A percentile compares a stretch with the other conserved stretches of the same genome.
Evolutionary conservation across 352 stramenopile species (phyloP).

Genomic region (Peronosclerospora sorghi): DNA sequence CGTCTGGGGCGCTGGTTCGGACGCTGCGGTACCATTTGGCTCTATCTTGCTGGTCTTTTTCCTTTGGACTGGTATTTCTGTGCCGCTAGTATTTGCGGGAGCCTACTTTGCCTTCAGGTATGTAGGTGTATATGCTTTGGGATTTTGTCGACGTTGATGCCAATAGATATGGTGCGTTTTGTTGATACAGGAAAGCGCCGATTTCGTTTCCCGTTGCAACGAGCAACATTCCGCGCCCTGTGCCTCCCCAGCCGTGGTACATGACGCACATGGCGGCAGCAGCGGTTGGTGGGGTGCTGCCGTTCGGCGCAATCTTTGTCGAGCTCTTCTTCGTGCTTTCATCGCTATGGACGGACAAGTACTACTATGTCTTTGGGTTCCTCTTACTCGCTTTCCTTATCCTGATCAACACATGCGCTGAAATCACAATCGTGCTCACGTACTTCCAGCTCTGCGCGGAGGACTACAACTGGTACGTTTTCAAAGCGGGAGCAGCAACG

Average conservation of each 20-base stretch:
- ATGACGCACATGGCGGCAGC: slow-evolving; percentile 90
- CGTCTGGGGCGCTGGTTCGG: slow-evolving; percentile 88
- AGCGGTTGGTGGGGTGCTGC: slow-evolving; percentile 94
- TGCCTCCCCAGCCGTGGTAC: slow-evolving; percentile 98
- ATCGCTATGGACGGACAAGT: slow-evolving; percentile 97
- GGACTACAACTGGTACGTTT: slow-evolving; percentile 98
- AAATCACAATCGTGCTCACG: slow-evolving; percentile 99
- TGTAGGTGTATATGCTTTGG: no score
- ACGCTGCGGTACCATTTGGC: slow-evolving; percentile 91
- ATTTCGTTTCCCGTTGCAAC: slow-evolving; percentile 95
- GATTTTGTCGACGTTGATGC: no score
- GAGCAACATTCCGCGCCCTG: slow-evolving; percentile 96
- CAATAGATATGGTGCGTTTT: background rate
- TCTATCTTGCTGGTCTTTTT: slow-evolving; percentile 96
- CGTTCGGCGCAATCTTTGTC: slow-evolving; percentile 99
- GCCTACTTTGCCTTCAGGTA: slow-evolving; percentile 98
- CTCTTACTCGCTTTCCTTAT: slow-evolving; percentile 98
- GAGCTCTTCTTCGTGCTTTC: slow-evolving; percentile 99
- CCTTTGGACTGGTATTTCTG: slow-evolving; percentile 98
- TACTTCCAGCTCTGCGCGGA: slow-evolving; percentile 99
- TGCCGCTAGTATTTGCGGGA: slow-evolving; percentile 97
- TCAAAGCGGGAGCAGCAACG: background rate
- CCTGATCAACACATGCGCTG: slow-evolving; percentile 95
- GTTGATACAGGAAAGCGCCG: slow-evolving; percentile 46
- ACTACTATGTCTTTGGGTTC: slow-evolving; percentile 99